These are phyloP conservation scores for Furcasterigmium sp. DNA, from an alignment of 2,329 filamentous ascomycete genomes.

Conservation along the genomic window DNA sequence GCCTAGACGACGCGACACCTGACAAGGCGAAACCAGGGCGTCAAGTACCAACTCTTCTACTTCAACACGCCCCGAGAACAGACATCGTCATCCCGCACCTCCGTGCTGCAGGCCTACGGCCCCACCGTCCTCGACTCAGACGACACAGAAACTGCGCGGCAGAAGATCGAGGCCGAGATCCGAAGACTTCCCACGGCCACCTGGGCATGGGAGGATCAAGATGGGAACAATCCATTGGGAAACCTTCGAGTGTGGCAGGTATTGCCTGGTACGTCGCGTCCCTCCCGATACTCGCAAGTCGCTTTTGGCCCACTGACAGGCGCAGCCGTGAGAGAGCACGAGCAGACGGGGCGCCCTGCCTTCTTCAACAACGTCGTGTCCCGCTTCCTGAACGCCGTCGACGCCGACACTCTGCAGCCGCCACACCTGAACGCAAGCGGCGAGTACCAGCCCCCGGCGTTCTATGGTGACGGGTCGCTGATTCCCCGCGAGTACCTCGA, in stretches of 20 bases:
- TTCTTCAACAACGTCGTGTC: conserved; percentile 21
- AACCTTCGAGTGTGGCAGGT: conserved; percentile 17
- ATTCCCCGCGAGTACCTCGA: conserved; percentile 18
- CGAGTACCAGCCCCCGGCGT: conserved; percentile 15
- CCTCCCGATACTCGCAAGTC: not conserved
- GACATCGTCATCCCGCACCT: conserved; percentile 15
- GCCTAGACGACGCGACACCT: not conserved
- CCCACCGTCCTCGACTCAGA: conserved; percentile 13
- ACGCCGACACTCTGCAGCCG: conserved; percentile 10
- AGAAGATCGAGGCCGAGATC: conserved; percentile 17
- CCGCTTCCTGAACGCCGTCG: conserved; percentile 15
- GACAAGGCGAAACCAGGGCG: conserved; percentile 5
- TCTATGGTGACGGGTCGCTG: conserved; percentile 17
- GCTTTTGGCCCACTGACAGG: not conserved
- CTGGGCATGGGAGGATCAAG: conserved; percentile 16
- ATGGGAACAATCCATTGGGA: conserved; percentile 13
- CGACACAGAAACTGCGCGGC: conserved; percentile 11
- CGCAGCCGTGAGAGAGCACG: conserved; percentile 13
- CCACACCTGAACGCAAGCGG: conserved; percentile 14
- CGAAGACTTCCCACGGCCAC: conserved; percentile 15
- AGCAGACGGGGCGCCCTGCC: conserved; percentile 11
- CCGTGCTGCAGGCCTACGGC: conserved; percentile 17
- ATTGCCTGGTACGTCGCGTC: conserved; percentile 11
- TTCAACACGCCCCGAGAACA: conserved; percentile 15
- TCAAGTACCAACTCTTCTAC: conserved; percentile 18